Evolutionary conservation across 805 yeast genomes (phyloP).

Genomic region (Suhomyces emberorum): DNA sequence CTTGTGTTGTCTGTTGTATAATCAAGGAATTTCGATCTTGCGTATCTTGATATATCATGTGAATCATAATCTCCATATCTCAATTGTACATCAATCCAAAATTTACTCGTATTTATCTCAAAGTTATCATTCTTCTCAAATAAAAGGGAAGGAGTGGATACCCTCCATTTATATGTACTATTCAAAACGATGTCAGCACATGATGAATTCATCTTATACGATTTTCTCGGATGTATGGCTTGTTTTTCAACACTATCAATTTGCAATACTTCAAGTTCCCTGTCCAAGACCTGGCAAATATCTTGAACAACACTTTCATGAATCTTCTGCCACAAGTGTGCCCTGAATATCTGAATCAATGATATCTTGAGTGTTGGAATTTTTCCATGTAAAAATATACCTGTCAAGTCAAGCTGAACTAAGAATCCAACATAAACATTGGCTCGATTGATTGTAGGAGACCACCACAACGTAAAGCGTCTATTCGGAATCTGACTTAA

Average conservation of each 20-base stretch:
- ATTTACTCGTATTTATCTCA: slow-evolving; percentile 60
- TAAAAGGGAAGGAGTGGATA: slow-evolving; percentile 75
- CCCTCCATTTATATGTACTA: slow-evolving; percentile 78
- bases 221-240: slow-evolving; percentile 93
- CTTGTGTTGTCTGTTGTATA: slow-evolving; percentile 86
- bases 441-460: slow-evolving; percentile 97
- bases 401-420: slow-evolving; percentile 94
- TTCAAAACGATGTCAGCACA: slow-evolving; percentile 84
- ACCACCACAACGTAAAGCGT: slow-evolving; percentile 98
- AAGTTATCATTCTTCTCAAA: slow-evolving; percentile 66
- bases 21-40: slow-evolving; percentile 88
- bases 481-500: slow-evolving; percentile 96
- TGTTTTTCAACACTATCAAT: slow-evolving; percentile 86
- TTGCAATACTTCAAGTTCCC: slow-evolving; percentile 76
- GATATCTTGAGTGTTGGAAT: slow-evolving; percentile 96
- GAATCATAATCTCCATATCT: slow-evolving; percentile 97
- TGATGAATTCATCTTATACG: slow-evolving; percentile 95
- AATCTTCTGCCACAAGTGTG: slow-evolving; percentile 98
- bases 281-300: slow-evolving; percentile 86
- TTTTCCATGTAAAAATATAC: slow-evolving; percentile 95
- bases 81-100: slow-evolving; percentile 93
- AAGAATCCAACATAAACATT: slow-evolving; percentile 96
- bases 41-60: slow-evolving; percentile 91
- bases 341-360: slow-evolving; percentile 91
- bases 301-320: slow-evolving; percentile 95